These are phyloP conservation scores for Sordariomycetes sp. DNA, from an alignment of 2,329 filamentous ascomycete genomes.

Conservation along the genomic window DNA sequence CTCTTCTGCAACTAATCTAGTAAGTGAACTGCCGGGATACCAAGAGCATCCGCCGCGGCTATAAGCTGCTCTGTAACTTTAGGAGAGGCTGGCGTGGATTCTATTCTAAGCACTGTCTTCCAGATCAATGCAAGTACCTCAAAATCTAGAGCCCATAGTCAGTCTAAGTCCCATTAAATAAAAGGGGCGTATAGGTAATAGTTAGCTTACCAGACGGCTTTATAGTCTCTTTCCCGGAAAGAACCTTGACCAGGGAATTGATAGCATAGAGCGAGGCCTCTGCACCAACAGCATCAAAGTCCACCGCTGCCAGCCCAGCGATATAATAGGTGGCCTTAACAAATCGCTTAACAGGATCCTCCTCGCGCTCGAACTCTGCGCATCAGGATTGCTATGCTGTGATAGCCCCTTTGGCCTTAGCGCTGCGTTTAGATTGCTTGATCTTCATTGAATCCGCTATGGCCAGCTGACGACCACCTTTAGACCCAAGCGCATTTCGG, in stretches of 20 bases:
- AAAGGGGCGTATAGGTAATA: neutral
- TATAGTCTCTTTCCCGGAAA: neutral
- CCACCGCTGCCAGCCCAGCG: conserved; percentile 22
- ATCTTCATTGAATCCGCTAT: conserved; percentile 20
- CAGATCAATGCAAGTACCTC: conserved; percentile 7
- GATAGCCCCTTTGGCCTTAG: conserved; percentile 18
- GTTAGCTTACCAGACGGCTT: neutral
- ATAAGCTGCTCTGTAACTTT: conserved; percentile 6
- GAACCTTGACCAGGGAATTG: conserved; percentile 13
- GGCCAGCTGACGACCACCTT: conserved; percentile 24
- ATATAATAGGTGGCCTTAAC: conserved; percentile 35
- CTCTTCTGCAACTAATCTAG: neutral
- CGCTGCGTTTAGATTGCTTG: conserved; percentile 19
- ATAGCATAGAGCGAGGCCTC: conserved; percentile 23
- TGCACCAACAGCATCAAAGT: conserved; percentile 14
- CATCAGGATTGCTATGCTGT: conserved; percentile 32
- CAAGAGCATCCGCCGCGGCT: conserved; percentile 4
- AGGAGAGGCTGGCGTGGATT: conserved; percentile 5
- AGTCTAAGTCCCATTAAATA: neutral
- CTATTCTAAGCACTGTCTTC: conserved; percentile 9
- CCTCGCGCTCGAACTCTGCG: conserved; percentile 33
- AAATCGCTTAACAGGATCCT: conserved; percentile 29
- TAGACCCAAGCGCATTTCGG: neutral
- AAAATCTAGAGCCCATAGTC: neutral
- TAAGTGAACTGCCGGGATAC: conserved; percentile 5